Evolutionary conservation across 768 basidiomycete species (phyloP), one percentile per base, ranked within the genome.

Genomic region (Termitomyces sp.): DNA sequence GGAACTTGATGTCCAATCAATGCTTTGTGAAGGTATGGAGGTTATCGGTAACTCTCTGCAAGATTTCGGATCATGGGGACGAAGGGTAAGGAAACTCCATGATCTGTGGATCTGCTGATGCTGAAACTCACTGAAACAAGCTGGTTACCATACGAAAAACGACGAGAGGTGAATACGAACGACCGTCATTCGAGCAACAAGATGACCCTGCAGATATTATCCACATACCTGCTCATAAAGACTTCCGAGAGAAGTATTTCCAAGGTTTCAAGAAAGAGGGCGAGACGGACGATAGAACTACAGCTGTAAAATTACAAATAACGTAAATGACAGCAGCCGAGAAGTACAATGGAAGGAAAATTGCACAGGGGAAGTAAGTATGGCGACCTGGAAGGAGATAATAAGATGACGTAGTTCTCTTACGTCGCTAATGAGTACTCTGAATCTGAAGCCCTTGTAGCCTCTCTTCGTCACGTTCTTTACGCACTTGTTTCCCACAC

Each of bases 61-160:
- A 73, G 87, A 90, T 67, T 99, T 98, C 69, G 95, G 95, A 14
- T 91, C 88, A 31, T 99, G 96, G 96, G 95, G 94, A 1, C 80
- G 96, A 66, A 75, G 96, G 71, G 95, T 94, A 69, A 73, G 91
- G 77, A 31, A 48, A 53, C 31, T 42, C 38, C 58, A 45, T 15
- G 14, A 29, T 11, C 61, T 25, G 49, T 31, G 29, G 40, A 38
- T 53, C 42, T 55, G 5, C 42, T 62, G 42, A 56, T 37, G 45
- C 40, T 53, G 10, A 25, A 29, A 65, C 42, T 67, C 32, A 45
- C 46, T 53, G 15, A 38, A 29, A 64, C 47, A 67, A 96, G 94
- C 80, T 99, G 17, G 91, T 98, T 57, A 98, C 96, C 8, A 89
- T 98, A 70, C 86, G 85, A 58, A 98, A 96, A 73, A 77, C 71